Base-by-base conservation (phyloP, 2,329 filamentous ascomycete genomes). In the Onygenales sp. region DNA sequence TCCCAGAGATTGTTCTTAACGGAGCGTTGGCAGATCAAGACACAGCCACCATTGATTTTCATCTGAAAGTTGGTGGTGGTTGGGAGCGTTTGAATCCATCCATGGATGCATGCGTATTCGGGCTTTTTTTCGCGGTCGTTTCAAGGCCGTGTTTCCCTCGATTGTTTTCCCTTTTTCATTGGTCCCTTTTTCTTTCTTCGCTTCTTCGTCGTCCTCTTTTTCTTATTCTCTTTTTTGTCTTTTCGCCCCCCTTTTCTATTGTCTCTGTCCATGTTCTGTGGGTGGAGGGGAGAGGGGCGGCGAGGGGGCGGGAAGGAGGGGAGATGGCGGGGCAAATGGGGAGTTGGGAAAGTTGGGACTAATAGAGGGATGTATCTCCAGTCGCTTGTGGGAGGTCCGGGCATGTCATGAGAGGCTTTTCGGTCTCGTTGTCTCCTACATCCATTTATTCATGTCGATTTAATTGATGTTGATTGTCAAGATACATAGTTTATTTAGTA, bases 21-120 rank as follows among this genome's bases (percentile, higher is more conserved):
- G 86, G 85, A 89, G 82, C 85, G 83, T 86, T 87, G 85, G 86
- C 68, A 89, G 76, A 87, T 74, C 61, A 75, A 67, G 69, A 45
- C 60, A 42, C 55, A 55, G 55, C 49, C 55, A 54, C 53, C 60
- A 41, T 57, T 55, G 60, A 52, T 54, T 60, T 65, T 60, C 61
- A 58, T 63, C 55, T 47, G 17, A 41, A 13, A 32, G 41, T 31
- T 32, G 32, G 2, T 35, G 14, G 41, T 9, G 41, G 31, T 27
- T 35, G 21, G 21, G 35, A 32, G 7, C 21, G 21, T 27, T 27
- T 27, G 3, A 27, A 27, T 27, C 21, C 21, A 27, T 27, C 5
- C 21, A 27, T n/a, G 11, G 11, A 32, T 10, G 21, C 46, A 49
- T 27, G 21, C 21, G 21, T n/a, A 7, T 32, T 14, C 35, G 6